Evolutionary conservation across 257 asterid species (phyloP).

Genomic region (Linderniella brevidens): DNA sequence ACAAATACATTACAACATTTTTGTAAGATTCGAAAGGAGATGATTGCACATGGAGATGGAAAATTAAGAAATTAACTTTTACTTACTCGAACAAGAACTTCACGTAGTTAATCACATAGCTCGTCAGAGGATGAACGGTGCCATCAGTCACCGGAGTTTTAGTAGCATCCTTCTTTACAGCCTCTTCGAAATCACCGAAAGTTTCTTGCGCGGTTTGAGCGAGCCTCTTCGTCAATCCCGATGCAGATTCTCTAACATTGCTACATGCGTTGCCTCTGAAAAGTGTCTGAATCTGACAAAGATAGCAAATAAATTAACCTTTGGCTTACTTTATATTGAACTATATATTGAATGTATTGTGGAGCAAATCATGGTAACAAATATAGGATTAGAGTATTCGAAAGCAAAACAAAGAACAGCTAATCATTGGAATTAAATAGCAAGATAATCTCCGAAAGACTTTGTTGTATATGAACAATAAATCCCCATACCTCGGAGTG

Average conservation of each 20-base stretch:
- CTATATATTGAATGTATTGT: too few relatives aligned
- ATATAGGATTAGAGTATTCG: too few relatives aligned
- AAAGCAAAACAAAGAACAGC: too few relatives aligned
- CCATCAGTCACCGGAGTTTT: slow-evolving; percentile 98
- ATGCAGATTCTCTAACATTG: slow-evolving; percentile 84
- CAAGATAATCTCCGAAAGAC: too few relatives aligned
- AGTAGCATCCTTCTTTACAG: slow-evolving; percentile 98
- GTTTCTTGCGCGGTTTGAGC: slow-evolving; percentile 97
- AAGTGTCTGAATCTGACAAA: slow-evolving; percentile 61
- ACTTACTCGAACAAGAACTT: slow-evolving; percentile 97
- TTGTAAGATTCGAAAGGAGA: neutral
- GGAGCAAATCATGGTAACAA: too few relatives aligned
- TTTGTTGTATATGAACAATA: too few relatives aligned
- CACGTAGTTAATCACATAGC: slow-evolving; percentile 97
- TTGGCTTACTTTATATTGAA: too few relatives aligned
- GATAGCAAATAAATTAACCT: too few relatives aligned
- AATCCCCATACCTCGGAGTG: slow-evolving; percentile 64
- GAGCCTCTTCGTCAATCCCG: slow-evolving; percentile 90
- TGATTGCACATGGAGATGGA: neutral
- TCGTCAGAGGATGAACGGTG: slow-evolving; percentile 94
- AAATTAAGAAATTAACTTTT: slow-evolving; percentile 7
- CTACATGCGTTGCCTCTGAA: slow-evolving; percentile 84
- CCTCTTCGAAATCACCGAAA: slow-evolving; percentile 95
- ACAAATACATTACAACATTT: slow-evolving; percentile 1
- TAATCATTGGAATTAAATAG: too few relatives aligned